Evolutionary conservation across 2,329 filamentous ascomycete genomes (phyloP).

Genomic region (Trichoderma cornu-damae): DNA sequence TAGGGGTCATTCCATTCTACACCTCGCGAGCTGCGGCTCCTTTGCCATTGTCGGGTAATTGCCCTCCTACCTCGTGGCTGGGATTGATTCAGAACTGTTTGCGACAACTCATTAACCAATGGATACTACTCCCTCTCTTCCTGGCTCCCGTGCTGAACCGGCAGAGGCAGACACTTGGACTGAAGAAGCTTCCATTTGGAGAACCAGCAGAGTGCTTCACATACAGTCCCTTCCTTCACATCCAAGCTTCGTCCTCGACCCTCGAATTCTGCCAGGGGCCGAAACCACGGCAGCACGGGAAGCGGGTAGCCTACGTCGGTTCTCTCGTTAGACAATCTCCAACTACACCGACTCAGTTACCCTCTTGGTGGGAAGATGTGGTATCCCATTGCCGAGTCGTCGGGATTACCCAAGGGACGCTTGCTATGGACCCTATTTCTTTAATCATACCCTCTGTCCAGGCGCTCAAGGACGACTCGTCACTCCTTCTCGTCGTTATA

Average conservation of each 20-base stretch:
- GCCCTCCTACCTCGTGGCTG: conserved; percentile 28
- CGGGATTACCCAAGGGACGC: conserved; percentile 37
- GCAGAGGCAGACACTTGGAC: conserved; percentile 29
- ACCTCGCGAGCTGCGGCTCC: conserved; percentile 29
- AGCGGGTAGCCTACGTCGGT: conserved; percentile 30
- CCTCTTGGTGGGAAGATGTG: conserved; percentile 32
- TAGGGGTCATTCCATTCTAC: conserved; percentile 38
- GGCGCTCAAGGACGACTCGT: conserved; percentile 28
- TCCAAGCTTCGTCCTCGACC: conserved; percentile 34
- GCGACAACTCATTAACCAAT: conserved; percentile 27
- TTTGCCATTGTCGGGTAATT: conserved; percentile 30
- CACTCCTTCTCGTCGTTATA: conserved; percentile 32
- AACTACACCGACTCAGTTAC: conserved; percentile 22
- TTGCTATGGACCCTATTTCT: conserved; percentile 34
- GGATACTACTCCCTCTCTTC: conserved; percentile 26
- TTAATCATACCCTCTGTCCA: conserved; percentile 36
- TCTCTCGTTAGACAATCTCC: conserved; percentile 30
- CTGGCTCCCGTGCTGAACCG: conserved; percentile 30
- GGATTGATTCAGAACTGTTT: conserved; percentile 28
- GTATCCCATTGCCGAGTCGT: conserved; percentile 28
- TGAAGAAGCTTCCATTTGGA: conserved; percentile 28
- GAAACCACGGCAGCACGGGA: conserved; percentile 22
- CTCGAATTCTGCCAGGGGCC: conserved; percentile 32
- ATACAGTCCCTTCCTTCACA: conserved; percentile 37
- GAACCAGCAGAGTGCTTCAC: conserved; percentile 31